Evolutionary conservation across 108 stramenopile species (phyloP).

Genomic region (Seminavis robusta): DNA sequence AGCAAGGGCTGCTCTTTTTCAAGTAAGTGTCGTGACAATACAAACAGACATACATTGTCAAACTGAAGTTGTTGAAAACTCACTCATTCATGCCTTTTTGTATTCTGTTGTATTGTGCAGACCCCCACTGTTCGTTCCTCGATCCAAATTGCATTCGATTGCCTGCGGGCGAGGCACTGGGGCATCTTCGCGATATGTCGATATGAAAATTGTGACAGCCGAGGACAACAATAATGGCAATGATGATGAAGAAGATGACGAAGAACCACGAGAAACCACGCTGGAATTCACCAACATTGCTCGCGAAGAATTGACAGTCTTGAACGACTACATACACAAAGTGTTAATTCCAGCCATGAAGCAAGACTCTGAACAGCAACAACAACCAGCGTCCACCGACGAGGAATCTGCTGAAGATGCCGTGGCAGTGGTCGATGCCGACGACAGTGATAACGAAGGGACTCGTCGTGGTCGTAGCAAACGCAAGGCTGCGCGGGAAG

Average conservation of each 20-base stretch:
- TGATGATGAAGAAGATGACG: conserved; percentile 14
- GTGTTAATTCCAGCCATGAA: conserved; percentile 72
- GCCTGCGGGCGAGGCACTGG: conserved; percentile 65
- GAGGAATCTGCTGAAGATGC: conserved; percentile 2
- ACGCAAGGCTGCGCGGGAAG: conserved; percentile 34
- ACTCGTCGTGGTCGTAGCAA: conserved; percentile 11
- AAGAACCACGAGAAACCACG: conserved; percentile 12
- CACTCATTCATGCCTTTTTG: not conserved
- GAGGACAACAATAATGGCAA: conserved; percentile 2
- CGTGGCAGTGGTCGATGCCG: conserved; percentile 18
- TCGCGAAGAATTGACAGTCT: conserved; percentile 55
- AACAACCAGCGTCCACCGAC: not conserved
- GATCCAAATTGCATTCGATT: conserved; percentile 48
- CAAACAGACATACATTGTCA: too few species aligned
- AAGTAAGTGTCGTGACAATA: conserved; percentile 29
- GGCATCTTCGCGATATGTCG: conserved; percentile 55
- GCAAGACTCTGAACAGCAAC: conserved; percentile 11
- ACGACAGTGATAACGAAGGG: not conserved
- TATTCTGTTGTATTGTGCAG: conserved; percentile 8
- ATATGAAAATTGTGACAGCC: conserved; percentile 36
- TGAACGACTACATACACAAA: conserved; percentile 72
- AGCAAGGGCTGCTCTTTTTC: conserved; percentile 78
- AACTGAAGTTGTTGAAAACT: not conserved
- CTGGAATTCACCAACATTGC: conserved; percentile 79
- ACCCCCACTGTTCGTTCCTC: conserved; percentile 69